Evolutionary conservation across 2,329 filamentous ascomycete species (phyloP), one percentile per base, ranked within the genome.

Genomic region (Arthrobotrys musiformis): DNA sequence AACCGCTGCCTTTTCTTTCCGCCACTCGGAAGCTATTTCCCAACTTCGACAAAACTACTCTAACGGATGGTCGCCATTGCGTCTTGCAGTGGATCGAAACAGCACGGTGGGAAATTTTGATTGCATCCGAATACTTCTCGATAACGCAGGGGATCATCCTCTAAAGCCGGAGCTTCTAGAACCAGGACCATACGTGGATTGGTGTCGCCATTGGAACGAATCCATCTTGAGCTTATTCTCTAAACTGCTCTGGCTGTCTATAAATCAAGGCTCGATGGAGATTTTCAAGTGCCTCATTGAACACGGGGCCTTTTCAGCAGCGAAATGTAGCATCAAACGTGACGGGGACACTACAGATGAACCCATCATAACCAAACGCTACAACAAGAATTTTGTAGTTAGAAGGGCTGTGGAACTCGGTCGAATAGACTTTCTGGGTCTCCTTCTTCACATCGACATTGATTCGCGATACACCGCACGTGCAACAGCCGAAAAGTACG

Each of bases 401-500:
- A 19, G 33, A 8, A 3, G 46, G 2, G 63, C 63, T 15, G 50
- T 46, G 4, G 1, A 17, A 22, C 26, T 68, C 3, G 50, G 63
- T 2, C 48, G 63, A 22, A 15, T 56, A 26, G 63, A 68, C 11
- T 44, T 44, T 17, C 6, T 68, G 17, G 50, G 19, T 33, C 35
- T 68, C 22, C 26, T 68, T 6, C 63, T 68, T 58, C 33, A 46
- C 1, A 26, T 15, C 13, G 48, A 68, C 26, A 58, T 68, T 22
- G 5, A 68, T 7, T 22, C 15, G 9, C 22, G 40, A 24, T 24
- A 30, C 15, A n/a, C 26, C 6, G 63, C 63, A 33, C 44, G 50
- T 5, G 22, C 11, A 15, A 50, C 63, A 19, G 48, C 63, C 15
- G 17, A 33, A 58, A 2, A 15, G 7, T 42, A 19, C 22, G 11